Base-by-base conservation (phyloP, 768 basidiomycete species). In the Hypholoma fasciculare region DNA sequence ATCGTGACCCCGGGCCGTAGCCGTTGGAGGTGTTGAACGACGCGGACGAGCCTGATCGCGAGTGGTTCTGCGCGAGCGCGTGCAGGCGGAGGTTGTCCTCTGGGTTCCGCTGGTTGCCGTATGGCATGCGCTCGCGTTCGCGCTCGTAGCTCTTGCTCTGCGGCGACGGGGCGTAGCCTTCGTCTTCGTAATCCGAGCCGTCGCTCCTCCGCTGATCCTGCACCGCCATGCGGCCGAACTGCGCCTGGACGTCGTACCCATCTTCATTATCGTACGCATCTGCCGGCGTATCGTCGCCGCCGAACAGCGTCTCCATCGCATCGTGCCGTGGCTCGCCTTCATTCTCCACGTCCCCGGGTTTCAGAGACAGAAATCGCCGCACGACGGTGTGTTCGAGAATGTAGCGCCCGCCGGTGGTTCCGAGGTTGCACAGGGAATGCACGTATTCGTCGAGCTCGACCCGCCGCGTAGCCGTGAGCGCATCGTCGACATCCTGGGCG, bases 381-480 rank as follows among this genome's bases (percentile, higher is more conserved):
- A 97, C 83, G 40, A 95, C 84, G 12, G 78, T 75, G 68, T 94
- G 86, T 60, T 94, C 88, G 23, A 97, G 76, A 56, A 99, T 85
- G 69, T 95, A 89, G 44, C 86, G 86, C 13, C 86, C 88, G 3
- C 87, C 87, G 14, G 77, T 75, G 55, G 75, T 71, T 66, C 83
- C 86, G 37, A 99, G 78, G 30, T 80, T 81, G 69, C 93, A 90
- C 13, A 99, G 80, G 53, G 86, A 84, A 66, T 83, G 82, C 38
- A 98, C 81, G 72, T 99, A 99, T 30, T 90, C 88, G 66, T 97
- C 91, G 27, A 99, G 81, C 67, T 98, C 97, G 17, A 77, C 79
- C 59, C 89, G 83, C 54, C 97, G 80, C 36, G 85, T 82, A 14
- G 89, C 86, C 26, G 95, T 96, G 62, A 98, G 79, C 40, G 81